These are phyloP conservation scores for Fusarium abutilonis DNA, from an alignment of 2,329 filamentous ascomycete genomes.

Conservation along the genomic window DNA sequence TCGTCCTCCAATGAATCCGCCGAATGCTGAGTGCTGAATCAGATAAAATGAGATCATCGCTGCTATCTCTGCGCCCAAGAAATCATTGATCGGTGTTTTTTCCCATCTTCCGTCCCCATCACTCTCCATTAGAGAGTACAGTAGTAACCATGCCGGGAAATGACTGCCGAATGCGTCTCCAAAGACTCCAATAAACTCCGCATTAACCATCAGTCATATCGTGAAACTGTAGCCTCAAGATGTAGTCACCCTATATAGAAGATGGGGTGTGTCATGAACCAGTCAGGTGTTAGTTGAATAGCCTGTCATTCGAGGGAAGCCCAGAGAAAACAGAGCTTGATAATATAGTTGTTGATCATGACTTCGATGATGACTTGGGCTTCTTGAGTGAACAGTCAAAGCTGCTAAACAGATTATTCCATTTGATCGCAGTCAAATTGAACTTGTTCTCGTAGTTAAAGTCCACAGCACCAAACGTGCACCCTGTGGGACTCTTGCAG, in stretches of 20 bases:
- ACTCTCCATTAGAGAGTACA: not conserved
- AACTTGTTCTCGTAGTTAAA: slow-evolving; percentile 59
- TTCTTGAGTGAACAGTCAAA: slow-evolving; percentile 48
- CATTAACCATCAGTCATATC: slow-evolving; percentile 47
- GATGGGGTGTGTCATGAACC: no score
- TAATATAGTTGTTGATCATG: not conserved
- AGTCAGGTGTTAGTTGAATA: no score
- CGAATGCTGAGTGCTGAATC: not conserved
- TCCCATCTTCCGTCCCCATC: slow-evolving; percentile 12
- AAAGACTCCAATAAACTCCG: not conserved
- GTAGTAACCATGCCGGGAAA: not conserved
- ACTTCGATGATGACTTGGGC: not conserved
- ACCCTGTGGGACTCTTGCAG: slow-evolving; percentile 63
- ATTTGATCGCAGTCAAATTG: slow-evolving; percentile 57
- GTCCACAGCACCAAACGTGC: slow-evolving; percentile 61
- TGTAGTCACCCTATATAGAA: no score
- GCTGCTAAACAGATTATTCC: slow-evolving; percentile 54
- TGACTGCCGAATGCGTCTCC: not conserved
- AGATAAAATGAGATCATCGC: not conserved
- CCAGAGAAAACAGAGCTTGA: not conserved
- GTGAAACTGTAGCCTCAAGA: no score
- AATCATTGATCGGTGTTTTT: not conserved
- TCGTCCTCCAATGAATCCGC: not conserved
- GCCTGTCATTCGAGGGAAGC: no score
- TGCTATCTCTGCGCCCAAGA: not conserved